A percentile compares a stretch with the other conserved stretches of the same genome.
These are phyloP conservation scores for Nematocida ausubeli DNA, from an alignment of 371 early-diverging fungal genomes.

Conservation along the genomic window DNA sequence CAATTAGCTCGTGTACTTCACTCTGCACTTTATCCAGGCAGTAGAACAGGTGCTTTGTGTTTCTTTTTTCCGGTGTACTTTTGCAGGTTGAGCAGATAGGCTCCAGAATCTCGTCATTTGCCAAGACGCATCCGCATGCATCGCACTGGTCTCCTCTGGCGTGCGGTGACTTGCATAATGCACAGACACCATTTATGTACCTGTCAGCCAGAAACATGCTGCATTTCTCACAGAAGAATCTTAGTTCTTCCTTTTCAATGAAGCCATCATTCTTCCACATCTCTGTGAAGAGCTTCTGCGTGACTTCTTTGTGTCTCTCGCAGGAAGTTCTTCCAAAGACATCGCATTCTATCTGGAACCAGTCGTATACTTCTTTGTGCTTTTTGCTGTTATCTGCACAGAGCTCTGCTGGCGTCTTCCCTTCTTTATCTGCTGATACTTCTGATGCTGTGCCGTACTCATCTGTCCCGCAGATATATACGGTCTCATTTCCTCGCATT, in stretches of 20 bases:
- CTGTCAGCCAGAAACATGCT: constrained; percentile 94
- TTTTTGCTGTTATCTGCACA: constrained; percentile 88
- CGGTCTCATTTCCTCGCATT: constrained; percentile 78
- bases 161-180: constrained; percentile 73
- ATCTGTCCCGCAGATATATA: constrained; percentile 96
- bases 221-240: constrained; percentile 85
- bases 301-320: constrained; percentile 78
- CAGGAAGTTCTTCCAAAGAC: constrained; percentile 92
- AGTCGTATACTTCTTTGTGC: constrained; percentile 83
- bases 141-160: constrained; percentile 99
- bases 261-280: constrained; percentile 75
- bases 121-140: constrained; percentile 81
- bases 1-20: constrained; percentile 71
- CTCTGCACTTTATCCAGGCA: constrained; percentile 77
- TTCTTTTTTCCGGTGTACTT: constrained; percentile 70
- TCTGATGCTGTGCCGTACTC: constrained; percentile 99
- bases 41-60: constrained; percentile 86
- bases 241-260: constrained; percentile 74
- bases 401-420: constrained; percentile 74
- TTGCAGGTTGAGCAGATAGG: constrained; percentile 89
- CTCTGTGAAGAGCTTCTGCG: constrained; percentile 82
- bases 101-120: constrained; percentile 82
- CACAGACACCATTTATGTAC: constrained; percentile 92
- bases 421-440: constrained; percentile 78
- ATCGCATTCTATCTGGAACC: constrained; percentile 91